These are phyloP conservation scores for Aspergillus vadensis DNA, from an alignment of 2,329 filamentous ascomycete species.

Conservation along the genomic window DNA sequence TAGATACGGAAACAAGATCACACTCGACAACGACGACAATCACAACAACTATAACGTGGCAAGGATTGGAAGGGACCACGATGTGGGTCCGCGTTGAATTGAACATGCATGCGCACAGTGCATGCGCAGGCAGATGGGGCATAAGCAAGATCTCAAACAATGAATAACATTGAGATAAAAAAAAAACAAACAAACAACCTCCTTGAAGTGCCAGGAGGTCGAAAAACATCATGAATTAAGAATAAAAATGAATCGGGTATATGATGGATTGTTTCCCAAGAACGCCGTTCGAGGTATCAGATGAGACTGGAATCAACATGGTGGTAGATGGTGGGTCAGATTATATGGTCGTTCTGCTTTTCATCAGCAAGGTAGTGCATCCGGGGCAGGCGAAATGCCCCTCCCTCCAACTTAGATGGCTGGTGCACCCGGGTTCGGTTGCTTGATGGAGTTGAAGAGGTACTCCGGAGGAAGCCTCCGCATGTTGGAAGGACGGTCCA, in stretches of 20 bases:
- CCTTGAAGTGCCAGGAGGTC: constrained; percentile 15
- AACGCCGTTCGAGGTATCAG: constrained; percentile 27
- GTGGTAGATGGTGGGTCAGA: constrained; percentile 14
- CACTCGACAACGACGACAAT: constrained; percentile 7
- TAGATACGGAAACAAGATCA: not conserved
- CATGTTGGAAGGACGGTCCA: constrained; percentile 50
- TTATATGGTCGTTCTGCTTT: constrained; percentile 9
- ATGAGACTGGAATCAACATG: constrained; percentile 18
- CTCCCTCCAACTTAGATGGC: constrained; percentile 30
- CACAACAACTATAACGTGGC: constrained; percentile 7
- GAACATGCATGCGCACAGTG: constrained; percentile 10
- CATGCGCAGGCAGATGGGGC: constrained; percentile 7
- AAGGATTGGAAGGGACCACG: constrained; percentile 5
- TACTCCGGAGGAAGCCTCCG: constrained; percentile 50
- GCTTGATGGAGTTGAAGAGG: constrained; percentile 45
- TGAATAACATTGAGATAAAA: constrained; percentile 7
- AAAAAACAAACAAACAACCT: constrained; percentile 19
- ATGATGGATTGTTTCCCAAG: constrained; percentile 31
- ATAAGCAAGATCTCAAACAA: not conserved
- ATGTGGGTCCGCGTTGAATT: constrained; percentile 1
- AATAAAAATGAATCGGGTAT: constrained; percentile 40
- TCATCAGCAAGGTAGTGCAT: not conserved
- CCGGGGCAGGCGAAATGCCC: constrained; percentile 4
- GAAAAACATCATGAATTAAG: constrained; percentile 24
- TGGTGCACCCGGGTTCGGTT: constrained; percentile 38